Evolutionary conservation across 2,329 filamentous ascomycete species (phyloP).

Genomic region (Aspergillus candidus): DNA sequence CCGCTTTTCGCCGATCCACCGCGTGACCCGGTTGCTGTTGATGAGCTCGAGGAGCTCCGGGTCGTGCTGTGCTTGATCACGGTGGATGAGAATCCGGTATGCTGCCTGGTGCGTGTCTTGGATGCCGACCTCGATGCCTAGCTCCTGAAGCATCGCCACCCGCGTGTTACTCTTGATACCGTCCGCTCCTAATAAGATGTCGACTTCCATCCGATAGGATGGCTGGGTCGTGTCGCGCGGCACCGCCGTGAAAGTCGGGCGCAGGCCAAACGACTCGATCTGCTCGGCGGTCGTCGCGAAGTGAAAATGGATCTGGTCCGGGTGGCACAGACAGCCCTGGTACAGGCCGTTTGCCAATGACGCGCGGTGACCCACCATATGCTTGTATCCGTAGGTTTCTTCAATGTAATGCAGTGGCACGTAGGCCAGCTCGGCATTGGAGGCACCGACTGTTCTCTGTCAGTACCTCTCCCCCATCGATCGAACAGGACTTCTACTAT

Average conservation of each 20-base stretch:
- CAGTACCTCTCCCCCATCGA: not conserved
- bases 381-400: conserved; percentile 64
- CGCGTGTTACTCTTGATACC: conserved; percentile 49
- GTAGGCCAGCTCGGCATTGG: conserved; percentile 62
- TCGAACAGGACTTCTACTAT: conserved; percentile 17
- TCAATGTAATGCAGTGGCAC: conserved; percentile 64
- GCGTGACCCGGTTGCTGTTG: conserved; percentile 51
- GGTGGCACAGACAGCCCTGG: conserved; percentile 60
- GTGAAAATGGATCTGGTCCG: conserved; percentile 58
- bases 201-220: conserved; percentile 46
- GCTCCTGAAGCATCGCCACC: conserved; percentile 35
- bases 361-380: conserved; percentile 73
- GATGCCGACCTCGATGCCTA: conserved; percentile 37
- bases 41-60: conserved; percentile 52
- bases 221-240: conserved; percentile 48
- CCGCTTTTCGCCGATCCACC: conserved; percentile 61
- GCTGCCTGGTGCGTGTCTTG: conserved; percentile 49
- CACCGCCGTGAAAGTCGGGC: conserved; percentile 54
- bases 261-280: conserved; percentile 55
- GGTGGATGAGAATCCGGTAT: conserved; percentile 50
- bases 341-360: conserved; percentile 65
- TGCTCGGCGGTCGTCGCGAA: conserved; percentile 54
- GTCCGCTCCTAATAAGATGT: conserved; percentile 50
- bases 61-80: conserved; percentile 40
- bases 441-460: conserved; percentile 52